Evolutionary conservation across 768 basidiomycete species (phyloP).

Genomic region (Naganishia randhawae): DNA sequence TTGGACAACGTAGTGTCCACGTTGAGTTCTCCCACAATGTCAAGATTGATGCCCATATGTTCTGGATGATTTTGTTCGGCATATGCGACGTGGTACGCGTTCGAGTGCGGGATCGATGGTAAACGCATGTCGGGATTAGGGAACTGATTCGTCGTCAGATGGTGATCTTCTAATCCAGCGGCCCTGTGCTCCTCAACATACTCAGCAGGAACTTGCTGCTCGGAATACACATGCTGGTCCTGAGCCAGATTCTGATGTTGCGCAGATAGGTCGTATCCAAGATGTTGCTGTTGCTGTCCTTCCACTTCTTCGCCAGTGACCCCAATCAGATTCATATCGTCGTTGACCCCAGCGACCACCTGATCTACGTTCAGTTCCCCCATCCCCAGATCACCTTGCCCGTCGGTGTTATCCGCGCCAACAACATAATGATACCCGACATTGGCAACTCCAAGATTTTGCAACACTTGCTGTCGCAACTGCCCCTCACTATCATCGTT

Average conservation of each 20-base stretch:
- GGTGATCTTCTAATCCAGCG: conserved; percentile 10
- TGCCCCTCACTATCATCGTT: not conserved
- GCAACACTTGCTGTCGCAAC: not conserved
- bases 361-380: conserved; percentile 16
- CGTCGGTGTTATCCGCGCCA: not conserved
- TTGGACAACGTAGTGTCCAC: conserved; percentile 13
- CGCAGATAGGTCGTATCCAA: conserved; percentile 14
- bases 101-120: conserved; percentile 10
- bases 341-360: not conserved
- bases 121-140: conserved; percentile 20
- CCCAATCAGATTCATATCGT: conserved; percentile 10
- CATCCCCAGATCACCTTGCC: conserved; percentile 8
- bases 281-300: conserved; percentile 16
- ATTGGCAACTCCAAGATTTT: not conserved
- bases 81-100: conserved; percentile 9
- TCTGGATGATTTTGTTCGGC: conserved; percentile 8
- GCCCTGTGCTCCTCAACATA: conserved; percentile 8
- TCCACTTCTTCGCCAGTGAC: conserved; percentile 3
- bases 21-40: conserved; percentile 10
- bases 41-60: conserved; percentile 13
- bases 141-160: conserved; percentile 16
- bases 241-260: conserved; percentile 7
- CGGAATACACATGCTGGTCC: conserved; percentile 17
- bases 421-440: conserved; percentile 13
- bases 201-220: conserved; percentile 15